Evolutionary conservation across 768 basidiomycete genomes (phyloP).

Genomic region (Auriscalpium orientale): DNA sequence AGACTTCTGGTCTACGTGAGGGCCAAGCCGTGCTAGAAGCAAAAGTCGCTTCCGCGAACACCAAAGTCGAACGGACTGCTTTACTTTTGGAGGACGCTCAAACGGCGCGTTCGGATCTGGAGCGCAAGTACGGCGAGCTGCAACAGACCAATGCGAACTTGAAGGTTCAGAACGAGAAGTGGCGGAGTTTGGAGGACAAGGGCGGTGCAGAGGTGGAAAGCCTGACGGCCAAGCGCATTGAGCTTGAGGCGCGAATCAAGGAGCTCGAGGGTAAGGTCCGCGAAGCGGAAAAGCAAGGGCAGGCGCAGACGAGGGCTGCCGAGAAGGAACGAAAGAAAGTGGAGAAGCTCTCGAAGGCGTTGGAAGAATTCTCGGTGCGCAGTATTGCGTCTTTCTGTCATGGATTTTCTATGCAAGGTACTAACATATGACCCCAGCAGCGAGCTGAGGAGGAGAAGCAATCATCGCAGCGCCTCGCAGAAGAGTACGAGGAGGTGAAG

Average conservation of each 20-base stretch:
- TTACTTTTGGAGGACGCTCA: slow-evolving; percentile 54
- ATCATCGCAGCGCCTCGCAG: neutral
- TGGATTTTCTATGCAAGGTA: neutral
- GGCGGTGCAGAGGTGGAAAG: slow-evolving; percentile 52
- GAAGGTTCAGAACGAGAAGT: slow-evolving; percentile 58
- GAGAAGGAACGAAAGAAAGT: slow-evolving; percentile 15
- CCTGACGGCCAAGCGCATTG: slow-evolving; percentile 44
- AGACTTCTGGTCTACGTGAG: slow-evolving; percentile 38
- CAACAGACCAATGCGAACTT: slow-evolving; percentile 48
- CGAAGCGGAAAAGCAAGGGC: slow-evolving; percentile 22
- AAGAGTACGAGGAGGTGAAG: slow-evolving; percentile 5
- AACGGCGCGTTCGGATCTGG: slow-evolving; percentile 44
- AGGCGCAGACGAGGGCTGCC: slow-evolving; percentile 9
- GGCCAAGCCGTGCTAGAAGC: slow-evolving; percentile 43
- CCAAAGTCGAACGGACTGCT: slow-evolving; percentile 48
- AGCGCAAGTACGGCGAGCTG: slow-evolving; percentile 49
- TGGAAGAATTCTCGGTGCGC: neutral
- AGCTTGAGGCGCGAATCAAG: slow-evolving; percentile 48
- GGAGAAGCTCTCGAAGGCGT: neutral
- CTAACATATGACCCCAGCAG: neutral
- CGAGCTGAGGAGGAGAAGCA: neutral
- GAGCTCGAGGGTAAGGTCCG: slow-evolving; percentile 33
- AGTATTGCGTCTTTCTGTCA: neutral
- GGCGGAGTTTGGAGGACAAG: slow-evolving; percentile 59
- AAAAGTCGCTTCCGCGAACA: slow-evolving; percentile 35